Conservation (phyloP, 495 filamentous ascomycete species). For the Lasiosphaeris hirsuta region DNA sequence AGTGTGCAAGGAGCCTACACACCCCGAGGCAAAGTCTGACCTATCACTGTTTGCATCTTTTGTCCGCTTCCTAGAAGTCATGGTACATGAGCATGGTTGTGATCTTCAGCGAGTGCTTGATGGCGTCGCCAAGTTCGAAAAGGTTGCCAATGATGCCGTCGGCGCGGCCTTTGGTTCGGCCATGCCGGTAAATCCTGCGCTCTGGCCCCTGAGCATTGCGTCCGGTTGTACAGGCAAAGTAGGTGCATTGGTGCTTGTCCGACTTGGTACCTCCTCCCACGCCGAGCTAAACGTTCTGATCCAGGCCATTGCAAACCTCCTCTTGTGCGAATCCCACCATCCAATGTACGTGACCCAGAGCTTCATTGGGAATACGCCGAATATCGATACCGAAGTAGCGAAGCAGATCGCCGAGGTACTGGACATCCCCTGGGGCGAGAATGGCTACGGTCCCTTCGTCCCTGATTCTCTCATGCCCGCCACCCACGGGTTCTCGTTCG, state of each 20-base stretch:
- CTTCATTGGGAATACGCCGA: neutral
- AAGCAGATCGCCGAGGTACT: neutral
- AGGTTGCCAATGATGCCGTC: neutral
- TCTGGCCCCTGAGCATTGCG: neutral
- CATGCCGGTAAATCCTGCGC: constrained; percentile 5
- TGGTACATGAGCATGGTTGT: neutral
- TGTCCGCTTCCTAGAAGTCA: neutral
- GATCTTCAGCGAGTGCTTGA: neutral
- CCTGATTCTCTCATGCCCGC: constrained; percentile 1
- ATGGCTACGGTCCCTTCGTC: constrained; percentile 5
- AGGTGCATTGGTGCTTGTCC: neutral
- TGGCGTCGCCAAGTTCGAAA: neutral
- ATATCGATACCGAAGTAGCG: neutral
- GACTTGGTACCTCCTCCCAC: neutral
- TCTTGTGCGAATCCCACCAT: neutral
- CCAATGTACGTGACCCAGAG: neutral
- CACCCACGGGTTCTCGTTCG: neutral
- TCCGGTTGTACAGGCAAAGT: neutral
- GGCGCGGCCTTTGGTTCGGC: neutral
- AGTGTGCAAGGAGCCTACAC: constrained; percentile 1
- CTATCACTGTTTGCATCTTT: neutral
- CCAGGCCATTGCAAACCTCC: neutral
- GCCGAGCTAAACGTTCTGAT: too few relatives aligned
- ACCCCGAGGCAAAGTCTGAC: neutral
- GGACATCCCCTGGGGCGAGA: neutral